Conservation (phyloP, 352 stramenopile species). For the Thalassiosira mediterranea region DNA sequence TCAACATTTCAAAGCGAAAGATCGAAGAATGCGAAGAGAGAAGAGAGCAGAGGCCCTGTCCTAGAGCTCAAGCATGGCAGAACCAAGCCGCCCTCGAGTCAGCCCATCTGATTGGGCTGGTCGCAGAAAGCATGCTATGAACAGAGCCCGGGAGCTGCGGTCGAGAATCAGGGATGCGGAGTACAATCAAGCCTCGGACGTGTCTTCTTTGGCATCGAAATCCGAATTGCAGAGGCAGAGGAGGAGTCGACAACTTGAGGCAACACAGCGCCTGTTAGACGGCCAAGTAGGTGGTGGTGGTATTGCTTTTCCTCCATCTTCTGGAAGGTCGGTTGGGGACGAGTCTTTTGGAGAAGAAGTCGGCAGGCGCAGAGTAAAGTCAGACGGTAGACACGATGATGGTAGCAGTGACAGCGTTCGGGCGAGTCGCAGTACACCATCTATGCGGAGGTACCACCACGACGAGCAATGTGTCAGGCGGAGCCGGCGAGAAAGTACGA, state of each 20-base stretch:
- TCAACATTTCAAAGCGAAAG: no score
- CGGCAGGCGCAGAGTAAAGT: neutral
- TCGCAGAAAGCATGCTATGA: constrained; percentile 46
- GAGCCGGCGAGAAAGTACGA: neutral
- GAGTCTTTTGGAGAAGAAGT: no score
- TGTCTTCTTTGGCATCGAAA: constrained; percentile 20
- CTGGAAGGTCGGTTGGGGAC: neutral
- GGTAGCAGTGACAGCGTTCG: neutral
- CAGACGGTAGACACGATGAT: neutral
- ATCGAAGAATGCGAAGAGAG: no score
- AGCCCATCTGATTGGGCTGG: constrained; percentile 49
- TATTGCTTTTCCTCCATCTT: neutral
- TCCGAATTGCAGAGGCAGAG: constrained; percentile 45
- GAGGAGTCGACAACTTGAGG: constrained; percentile 49
- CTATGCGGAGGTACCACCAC: constrained; percentile 3
- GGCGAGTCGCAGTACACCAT: neutral
- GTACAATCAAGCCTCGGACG: constrained; percentile 8
- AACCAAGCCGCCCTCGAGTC: constrained; percentile 23
- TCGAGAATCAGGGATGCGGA: constrained; percentile 40
- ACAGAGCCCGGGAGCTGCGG: constrained; percentile 46
- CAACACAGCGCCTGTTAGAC: constrained; percentile 51
- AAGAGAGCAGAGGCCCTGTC: no score
- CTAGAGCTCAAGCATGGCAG: no score
- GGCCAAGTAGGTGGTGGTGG: constrained; percentile 22
- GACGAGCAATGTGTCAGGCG: constrained; percentile 11